Evolutionary conservation across 768 basidiomycete species (phyloP).

Genomic region (Sarcodon sp.): DNA sequence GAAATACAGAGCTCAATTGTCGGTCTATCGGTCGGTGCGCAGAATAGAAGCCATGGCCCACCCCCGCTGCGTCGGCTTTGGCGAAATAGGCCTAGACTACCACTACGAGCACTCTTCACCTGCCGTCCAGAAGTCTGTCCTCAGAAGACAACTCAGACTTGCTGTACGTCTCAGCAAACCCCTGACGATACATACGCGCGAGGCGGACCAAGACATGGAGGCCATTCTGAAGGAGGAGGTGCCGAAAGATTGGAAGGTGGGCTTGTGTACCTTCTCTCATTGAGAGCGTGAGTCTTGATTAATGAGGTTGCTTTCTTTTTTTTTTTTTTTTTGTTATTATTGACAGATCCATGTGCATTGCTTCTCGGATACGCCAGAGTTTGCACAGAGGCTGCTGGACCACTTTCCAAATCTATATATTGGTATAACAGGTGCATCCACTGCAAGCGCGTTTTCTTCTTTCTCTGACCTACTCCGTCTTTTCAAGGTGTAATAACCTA

Average conservation of each 20-base stretch:
- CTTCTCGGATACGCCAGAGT: slow-evolving; percentile 71
- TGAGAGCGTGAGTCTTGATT: not conserved
- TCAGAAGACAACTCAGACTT: slow-evolving; percentile 51
- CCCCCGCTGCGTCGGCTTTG: slow-evolving; percentile 78
- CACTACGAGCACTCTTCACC: slow-evolving; percentile 74
- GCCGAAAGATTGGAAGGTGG: slow-evolving; percentile 54
- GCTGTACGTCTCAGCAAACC: slow-evolving; percentile 65
- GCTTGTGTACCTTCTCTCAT: slow-evolving; percentile 4
- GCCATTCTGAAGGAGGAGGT: slow-evolving; percentile 66
- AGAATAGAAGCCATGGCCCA: slow-evolving; percentile 69
- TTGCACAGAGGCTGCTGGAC: slow-evolving; percentile 56
- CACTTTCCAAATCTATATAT: slow-evolving; percentile 78
- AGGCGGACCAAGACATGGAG: slow-evolving; percentile 77
- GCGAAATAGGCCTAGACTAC: slow-evolving; percentile 82
- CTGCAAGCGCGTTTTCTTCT: not conserved
- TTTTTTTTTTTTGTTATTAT: not conserved
- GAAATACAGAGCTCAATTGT: slow-evolving; percentile 1
- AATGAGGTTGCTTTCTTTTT: not conserved
- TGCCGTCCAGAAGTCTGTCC: slow-evolving; percentile 50
- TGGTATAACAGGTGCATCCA: slow-evolving; percentile 54
- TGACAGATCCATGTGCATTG: slow-evolving; percentile 79
- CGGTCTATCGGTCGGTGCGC: not conserved
- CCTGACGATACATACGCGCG: slow-evolving; percentile 77
- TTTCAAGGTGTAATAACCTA: slow-evolving; percentile 67
- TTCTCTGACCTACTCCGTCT: not conserved